Evolutionary conservation across 192 early-diverging fungal species (phyloP), one percentile per base, ranked within the genome.

Genomic region (Backusella liffmaniae): DNA sequence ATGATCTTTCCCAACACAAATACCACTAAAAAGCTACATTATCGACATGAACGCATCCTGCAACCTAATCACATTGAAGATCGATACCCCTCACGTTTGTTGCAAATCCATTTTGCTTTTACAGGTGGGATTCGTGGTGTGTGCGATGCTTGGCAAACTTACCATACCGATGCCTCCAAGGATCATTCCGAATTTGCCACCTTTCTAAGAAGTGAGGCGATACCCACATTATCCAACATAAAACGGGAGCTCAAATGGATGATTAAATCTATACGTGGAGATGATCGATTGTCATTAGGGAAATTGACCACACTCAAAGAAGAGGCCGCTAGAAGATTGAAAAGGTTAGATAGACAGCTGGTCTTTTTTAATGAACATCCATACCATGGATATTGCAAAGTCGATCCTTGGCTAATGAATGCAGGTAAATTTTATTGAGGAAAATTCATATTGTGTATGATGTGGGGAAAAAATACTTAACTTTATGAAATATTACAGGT

Each of bases 351-450:
- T 70, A 44, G 66, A 21, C 77, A 79, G 37, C 15, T 79, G 12
- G 26, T 37, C 4, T 79, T 73, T 41, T 79, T 79, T 37, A 67
- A 79, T 42, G 39, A 74, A 1, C 72, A 79, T 21, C 72, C 77
- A 4, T 66, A 79, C 44, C 77, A 74, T 69, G 77, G 73, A 0
- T 70, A 56, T 21, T 70, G 10, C 21, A 67, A 74, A 30, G 1
- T 62, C 30, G 77, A 79, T 44, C 77, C 77, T 12, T 79, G 77
- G 77, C 34, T 79, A 66, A 70, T 74, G 72, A 79, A 79, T 59
- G 66, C 77, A 74, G 42, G 77, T 79, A 79, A 51, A n/a, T 3
- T 66, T 74, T 44, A 41, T 66, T 62, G 26, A 59, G 13, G 29
- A 15, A 41, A 0, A 29, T 4, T 0, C 44, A 21, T 44, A 49